Conservation (phyloP, 352 stramenopile species). For the Nothophytophthora sp. region DNA sequence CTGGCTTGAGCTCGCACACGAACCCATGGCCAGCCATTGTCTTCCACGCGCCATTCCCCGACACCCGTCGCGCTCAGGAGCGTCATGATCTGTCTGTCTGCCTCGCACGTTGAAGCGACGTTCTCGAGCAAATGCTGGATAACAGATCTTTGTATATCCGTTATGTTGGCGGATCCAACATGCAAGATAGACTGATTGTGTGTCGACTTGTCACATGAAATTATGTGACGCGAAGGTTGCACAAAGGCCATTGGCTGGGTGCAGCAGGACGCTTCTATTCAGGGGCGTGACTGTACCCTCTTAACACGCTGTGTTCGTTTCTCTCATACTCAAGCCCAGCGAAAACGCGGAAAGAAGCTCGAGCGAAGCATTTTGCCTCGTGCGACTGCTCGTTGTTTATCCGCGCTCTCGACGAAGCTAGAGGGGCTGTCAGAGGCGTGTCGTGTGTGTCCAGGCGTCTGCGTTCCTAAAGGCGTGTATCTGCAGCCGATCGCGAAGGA, state of each 20-base stretch:
- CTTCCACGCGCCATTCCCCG: slow-evolving; percentile 5
- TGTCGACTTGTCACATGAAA: not conserved
- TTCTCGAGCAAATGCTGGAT: too few relatives aligned
- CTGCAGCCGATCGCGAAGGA: not conserved
- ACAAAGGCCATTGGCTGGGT: slow-evolving; percentile 9
- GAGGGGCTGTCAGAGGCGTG: not conserved
- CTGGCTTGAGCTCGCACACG: not conserved
- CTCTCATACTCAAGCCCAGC: slow-evolving; percentile 16
- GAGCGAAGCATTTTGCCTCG: not conserved
- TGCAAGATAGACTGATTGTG: not conserved
- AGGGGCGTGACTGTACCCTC: not conserved
- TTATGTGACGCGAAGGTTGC: slow-evolving; percentile 23
- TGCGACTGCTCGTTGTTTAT: not conserved
- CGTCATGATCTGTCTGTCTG: slow-evolving; percentile 10
- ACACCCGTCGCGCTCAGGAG: slow-evolving; percentile 1
- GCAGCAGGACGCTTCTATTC: not conserved
- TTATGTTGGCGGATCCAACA: too few relatives aligned
- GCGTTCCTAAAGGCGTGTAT: too few relatives aligned
- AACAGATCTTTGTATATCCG: too few relatives aligned
- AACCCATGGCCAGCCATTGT: slow-evolving; percentile 4
- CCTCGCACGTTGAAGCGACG: not conserved
- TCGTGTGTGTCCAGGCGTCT: not conserved
- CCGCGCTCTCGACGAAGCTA: not conserved
- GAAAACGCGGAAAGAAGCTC: slow-evolving; percentile 5
- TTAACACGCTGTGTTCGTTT: too few relatives aligned